These are phyloP conservation scores for Rauvolfia tetraphylla DNA, from an alignment of 257 asterid species.

Conservation along the genomic window DNA sequence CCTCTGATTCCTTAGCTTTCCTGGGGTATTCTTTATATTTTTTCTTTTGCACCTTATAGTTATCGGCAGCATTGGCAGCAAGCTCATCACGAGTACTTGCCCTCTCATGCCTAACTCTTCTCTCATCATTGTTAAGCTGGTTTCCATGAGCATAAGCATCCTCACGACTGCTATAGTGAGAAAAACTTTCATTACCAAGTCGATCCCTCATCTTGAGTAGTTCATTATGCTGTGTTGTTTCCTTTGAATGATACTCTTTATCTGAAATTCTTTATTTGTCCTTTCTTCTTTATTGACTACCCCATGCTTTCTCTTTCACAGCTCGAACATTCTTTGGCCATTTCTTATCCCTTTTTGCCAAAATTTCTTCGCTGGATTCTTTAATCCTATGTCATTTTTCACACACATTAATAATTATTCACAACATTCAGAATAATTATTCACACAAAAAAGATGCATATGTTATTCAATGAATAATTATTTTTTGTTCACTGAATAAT, in stretches of 20 bases:
- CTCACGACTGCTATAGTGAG: slow-evolving; percentile 64
- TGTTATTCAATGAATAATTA: no score
- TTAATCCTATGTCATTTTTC: slow-evolving; percentile 80
- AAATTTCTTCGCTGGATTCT: slow-evolving; percentile 54
- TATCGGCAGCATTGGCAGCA: slow-evolving; percentile 48
- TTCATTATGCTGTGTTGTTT: slow-evolving; percentile 53
- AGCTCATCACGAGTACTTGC: slow-evolving; percentile 56
- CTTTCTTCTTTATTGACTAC: slow-evolving; percentile 59
- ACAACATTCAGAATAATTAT: no score
- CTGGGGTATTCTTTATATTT: slow-evolving; percentile 51
- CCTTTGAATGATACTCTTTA: slow-evolving; percentile 63
- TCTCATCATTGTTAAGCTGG: slow-evolving; percentile 46
- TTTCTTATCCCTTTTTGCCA: slow-evolving; percentile 68
- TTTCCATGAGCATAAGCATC: slow-evolving; percentile 54
- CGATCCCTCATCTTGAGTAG: slow-evolving; percentile 68
- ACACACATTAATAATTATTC: no score
- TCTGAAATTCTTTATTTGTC: slow-evolving; percentile 63
- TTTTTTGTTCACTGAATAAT: no score
- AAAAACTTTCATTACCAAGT: slow-evolving; percentile 54
- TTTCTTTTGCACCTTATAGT: slow-evolving; percentile 51
- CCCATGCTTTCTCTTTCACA: slow-evolving; percentile 66
- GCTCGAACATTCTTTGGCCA: slow-evolving; percentile 54
- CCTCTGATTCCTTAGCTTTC: slow-evolving; percentile 69
- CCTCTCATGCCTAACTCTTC: slow-evolving; percentile 68
- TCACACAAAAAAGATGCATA: no score